Evolutionary conservation across 495 filamentous ascomycete species (phyloP), one percentile per base, ranked within the genome.

Genomic region (Chaetomium cochliodes): DNA sequence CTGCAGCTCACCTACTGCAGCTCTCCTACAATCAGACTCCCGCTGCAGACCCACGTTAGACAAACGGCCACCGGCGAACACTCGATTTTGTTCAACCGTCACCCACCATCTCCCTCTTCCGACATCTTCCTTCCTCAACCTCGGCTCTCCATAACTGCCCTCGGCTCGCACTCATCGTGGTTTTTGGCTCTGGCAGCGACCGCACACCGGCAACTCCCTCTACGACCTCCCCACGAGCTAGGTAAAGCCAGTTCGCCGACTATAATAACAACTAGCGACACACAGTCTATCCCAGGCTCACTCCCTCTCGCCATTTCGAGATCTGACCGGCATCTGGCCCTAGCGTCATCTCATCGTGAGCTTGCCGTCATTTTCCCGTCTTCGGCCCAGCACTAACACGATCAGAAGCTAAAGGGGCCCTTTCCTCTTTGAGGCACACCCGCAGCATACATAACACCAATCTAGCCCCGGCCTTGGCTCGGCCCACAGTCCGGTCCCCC

Each of bases 1-100:
- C 64, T 62, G 55, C 71, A 69, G 65, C 63, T 67, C 67, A 67
- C 66, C 65, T 63, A 68, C 15, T 20, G n/a, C 44, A 47, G 44
- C 16, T 37, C 33, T 37, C 33, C 33, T 44, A 50, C 55, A 62
- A 57, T 64, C 58, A 62, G 58, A 62, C 49, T 68, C 62, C 68
- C 72, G 65, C 56, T 41, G 25, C 66, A 64, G 51, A 44, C 62
- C 58, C 41, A 64, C 67, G 69, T 71, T 68, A 64, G 66, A 68
- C 70, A 74, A 69, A 73, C 71, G 68, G 59, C 23, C 49, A 22
- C 26, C 22, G 3, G n/a, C 30, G 44, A 63, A 54, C 63, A 15
- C 47, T 66, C 54, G 33, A 42, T 65, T 53, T 58, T 62, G 51
- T 52, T 59, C 20, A 28, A 28, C 59, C n/a, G 25, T 60, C 57